Evolutionary conservation across 768 basidiomycete species (phyloP).

Genomic region (Coprinellus micaceus): DNA sequence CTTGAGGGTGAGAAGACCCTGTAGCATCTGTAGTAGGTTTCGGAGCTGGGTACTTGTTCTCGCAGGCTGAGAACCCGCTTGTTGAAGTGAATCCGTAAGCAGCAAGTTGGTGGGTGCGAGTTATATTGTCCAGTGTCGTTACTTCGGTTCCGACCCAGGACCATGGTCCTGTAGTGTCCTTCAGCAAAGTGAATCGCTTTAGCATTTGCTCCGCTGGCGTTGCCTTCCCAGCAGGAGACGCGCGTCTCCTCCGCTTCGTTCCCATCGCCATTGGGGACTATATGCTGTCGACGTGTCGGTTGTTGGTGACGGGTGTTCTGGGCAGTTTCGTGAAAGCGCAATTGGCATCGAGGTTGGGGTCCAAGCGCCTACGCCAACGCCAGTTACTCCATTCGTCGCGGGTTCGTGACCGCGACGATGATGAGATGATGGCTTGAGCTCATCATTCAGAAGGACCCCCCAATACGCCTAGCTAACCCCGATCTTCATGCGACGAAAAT

Average conservation of each 20-base stretch:
- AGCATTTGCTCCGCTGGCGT: conserved; percentile 55
- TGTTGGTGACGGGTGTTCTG: conserved; percentile 7
- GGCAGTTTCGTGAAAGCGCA: neutral
- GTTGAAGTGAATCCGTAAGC: conserved; percentile 63
- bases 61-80: conserved; percentile 26
- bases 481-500: too few relatives aligned
- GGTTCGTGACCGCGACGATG: conserved; percentile 1
- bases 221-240: conserved; percentile 42
- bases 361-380: neutral
- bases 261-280: conserved; percentile 39
- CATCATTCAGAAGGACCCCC: too few relatives aligned
- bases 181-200: conserved; percentile 52
- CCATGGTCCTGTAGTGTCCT: conserved; percentile 55
- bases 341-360: neutral
- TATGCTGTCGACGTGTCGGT: neutral
- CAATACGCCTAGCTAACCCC: too few relatives aligned
- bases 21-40: conserved; percentile 37
- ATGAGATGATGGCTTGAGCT: neutral
- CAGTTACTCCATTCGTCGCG: conserved; percentile 4
- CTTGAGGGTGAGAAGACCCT: too few relatives aligned
- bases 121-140: conserved; percentile 52
- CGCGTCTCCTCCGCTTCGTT: conserved; percentile 54
- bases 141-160: conserved; percentile 77
- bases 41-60: conserved; percentile 44
- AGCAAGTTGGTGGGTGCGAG: conserved; percentile 57